Percentiles rank a stretch among this genome's conserved stretches.
phyloP scores from a whole-genome alignment of 495 filamentous ascomycete species.

The Aspergillus cristatus region DNA sequence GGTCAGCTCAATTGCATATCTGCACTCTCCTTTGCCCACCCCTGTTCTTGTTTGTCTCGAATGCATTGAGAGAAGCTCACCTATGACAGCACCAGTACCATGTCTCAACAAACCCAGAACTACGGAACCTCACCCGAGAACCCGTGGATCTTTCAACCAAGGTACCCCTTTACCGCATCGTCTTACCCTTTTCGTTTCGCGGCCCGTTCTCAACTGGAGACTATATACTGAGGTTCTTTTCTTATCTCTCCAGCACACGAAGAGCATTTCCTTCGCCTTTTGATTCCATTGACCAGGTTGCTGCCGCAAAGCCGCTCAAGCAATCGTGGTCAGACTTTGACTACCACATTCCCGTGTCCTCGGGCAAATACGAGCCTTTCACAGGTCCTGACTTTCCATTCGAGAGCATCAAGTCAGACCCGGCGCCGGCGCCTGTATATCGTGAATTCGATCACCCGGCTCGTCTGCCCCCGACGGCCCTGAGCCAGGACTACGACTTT shows the following conservation, averaged over 20 bases:
- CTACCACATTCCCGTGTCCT: conserved; percentile 17
- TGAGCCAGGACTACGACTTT: conserved; percentile 24
- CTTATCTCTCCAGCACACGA: conserved; percentile 21
- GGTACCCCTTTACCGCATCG: conserved; percentile 19
- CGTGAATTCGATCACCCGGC: conserved; percentile 29
- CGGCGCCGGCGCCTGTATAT: conserved; percentile 21
- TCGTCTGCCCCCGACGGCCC: conserved; percentile 24
- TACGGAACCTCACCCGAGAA: conserved; percentile 23
- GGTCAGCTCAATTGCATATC: conserved; percentile 26
- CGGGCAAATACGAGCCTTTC: conserved; percentile 15
- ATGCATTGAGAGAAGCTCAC: conserved; percentile 19
- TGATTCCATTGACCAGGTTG: conserved; percentile 19
- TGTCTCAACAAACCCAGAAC: conserved; percentile 25
- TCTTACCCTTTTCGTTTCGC: conserved; percentile 5
- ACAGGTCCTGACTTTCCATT: conserved; percentile 26
- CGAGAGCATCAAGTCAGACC: conserved; percentile 28
- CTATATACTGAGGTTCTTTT: conserved; percentile 6
- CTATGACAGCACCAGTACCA: conserved; percentile 19
- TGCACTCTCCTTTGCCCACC: conserved; percentile 3
- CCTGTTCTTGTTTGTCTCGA: background rate
- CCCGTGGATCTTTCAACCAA: conserved; percentile 35
- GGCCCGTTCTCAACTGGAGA: no score
- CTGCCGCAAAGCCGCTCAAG: conserved; percentile 11
- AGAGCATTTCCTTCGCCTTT: conserved; percentile 24
- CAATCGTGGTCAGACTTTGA: conserved; percentile 25